These are phyloP conservation scores for Suillus lakei DNA, from an alignment of 768 basidiomycete genomes.

Conservation along the genomic window DNA sequence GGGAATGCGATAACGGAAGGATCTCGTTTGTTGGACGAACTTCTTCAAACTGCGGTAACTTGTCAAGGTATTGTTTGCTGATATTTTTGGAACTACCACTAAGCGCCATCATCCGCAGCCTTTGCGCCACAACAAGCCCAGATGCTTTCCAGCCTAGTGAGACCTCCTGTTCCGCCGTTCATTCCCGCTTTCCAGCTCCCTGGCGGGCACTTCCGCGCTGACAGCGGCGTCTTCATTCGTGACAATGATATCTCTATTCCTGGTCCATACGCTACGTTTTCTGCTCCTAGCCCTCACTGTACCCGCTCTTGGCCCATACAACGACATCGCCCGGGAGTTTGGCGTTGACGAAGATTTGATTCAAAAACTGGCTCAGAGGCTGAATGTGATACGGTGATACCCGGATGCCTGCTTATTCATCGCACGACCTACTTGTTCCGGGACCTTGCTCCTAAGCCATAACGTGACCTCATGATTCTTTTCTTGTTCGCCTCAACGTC, in stretches of 20 bases:
- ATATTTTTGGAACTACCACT: slow-evolving; percentile 6
- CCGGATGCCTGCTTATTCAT: slow-evolving; percentile 1
- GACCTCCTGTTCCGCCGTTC: neutral
- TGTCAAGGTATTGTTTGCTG: slow-evolving; percentile 56
- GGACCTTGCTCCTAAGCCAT: slow-evolving; percentile 2
- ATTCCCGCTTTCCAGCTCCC: neutral
- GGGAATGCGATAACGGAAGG: neutral
- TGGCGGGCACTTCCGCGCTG: neutral
- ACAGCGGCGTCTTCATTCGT: neutral
- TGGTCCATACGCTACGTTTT: neutral
- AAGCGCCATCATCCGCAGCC: slow-evolving; percentile 41
- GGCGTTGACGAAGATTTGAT: slow-evolving; percentile 73
- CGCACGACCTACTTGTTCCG: slow-evolving; percentile 14
- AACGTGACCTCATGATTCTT: slow-evolving; percentile 25
- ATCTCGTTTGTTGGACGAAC: slow-evolving; percentile 47
- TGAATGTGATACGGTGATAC: slow-evolving; percentile 36
- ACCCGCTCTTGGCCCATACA: slow-evolving; percentile 35
- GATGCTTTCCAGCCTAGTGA: slow-evolving; percentile 38
- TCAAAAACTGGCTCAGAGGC: slow-evolving; percentile 67
- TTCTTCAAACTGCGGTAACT: slow-evolving; percentile 50
- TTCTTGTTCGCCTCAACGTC: slow-evolving; percentile 32
- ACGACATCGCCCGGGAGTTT: slow-evolving; percentile 72
- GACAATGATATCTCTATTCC: neutral
- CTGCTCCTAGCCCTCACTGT: slow-evolving; percentile 1
- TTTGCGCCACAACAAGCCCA: slow-evolving; percentile 66